Evolutionary conservation across 768 basidiomycete species (phyloP).

Genomic region (Agaricus sinodeliciosus): DNA sequence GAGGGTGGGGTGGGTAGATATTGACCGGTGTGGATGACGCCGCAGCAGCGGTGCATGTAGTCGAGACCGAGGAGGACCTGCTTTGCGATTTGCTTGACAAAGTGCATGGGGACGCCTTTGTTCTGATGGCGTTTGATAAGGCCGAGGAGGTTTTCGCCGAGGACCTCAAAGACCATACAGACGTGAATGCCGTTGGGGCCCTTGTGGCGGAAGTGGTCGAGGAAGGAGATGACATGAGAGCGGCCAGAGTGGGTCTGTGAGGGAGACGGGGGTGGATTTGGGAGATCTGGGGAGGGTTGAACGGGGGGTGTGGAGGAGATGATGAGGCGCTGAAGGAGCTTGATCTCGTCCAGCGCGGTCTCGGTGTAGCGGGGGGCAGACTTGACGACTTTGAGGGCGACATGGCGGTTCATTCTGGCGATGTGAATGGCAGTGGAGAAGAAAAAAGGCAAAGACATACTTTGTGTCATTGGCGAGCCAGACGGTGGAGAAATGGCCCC

Average conservation of each 20-base stretch:
- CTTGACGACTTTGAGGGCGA: slow-evolving; percentile 98
- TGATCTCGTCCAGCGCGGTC: slow-evolving; percentile 98
- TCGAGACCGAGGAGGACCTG: slow-evolving; percentile 93
- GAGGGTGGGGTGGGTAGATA: slow-evolving; percentile 9
- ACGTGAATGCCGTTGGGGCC: slow-evolving; percentile 97
- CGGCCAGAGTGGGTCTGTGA: slow-evolving; percentile 79
- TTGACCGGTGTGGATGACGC: slow-evolving; percentile 90
- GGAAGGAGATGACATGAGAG: slow-evolving; percentile 93
- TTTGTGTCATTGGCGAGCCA: slow-evolving; percentile 84
- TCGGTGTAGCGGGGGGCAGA: slow-evolving; percentile 96
- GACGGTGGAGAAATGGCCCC: slow-evolving; percentile 93
- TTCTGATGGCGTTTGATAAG: slow-evolving; percentile 98
- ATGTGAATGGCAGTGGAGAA: too few species aligned
- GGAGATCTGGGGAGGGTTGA: slow-evolving; percentile 39
- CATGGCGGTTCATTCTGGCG: slow-evolving; percentile 94
- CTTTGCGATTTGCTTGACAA: slow-evolving; percentile 95
- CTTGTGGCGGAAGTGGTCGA: slow-evolving; percentile 95
- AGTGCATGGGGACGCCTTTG: slow-evolving; percentile 89
- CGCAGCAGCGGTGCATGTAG: slow-evolving; percentile 97
- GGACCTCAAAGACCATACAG: slow-evolving; percentile 99
- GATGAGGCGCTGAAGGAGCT: slow-evolving; percentile 92
- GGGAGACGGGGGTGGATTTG: slow-evolving; percentile 44
- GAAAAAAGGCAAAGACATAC: slow-evolving; percentile 32
- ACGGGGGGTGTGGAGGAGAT: slow-evolving; percentile 63
- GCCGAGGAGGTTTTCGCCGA: slow-evolving; percentile 93